Evolutionary conservation across 371 early-diverging fungal species (phyloP).

Genomic region (Circinella minor): DNA sequence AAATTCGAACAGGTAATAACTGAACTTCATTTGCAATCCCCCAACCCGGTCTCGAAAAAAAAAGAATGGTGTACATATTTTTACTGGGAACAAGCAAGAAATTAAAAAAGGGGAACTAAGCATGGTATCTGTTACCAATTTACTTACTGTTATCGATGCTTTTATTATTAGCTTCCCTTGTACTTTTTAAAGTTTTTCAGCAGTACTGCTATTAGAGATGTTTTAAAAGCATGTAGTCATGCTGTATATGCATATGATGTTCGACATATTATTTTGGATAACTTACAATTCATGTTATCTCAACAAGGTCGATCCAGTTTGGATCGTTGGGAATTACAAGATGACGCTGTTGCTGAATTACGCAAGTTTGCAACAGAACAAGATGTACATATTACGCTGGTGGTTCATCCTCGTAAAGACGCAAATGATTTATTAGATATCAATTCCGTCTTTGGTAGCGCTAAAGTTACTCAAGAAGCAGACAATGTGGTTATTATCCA

Average conservation of each 20-base stretch:
- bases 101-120: not conserved
- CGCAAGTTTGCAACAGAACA: conserved; percentile 74
- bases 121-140: too few species aligned
- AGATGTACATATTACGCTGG: conserved; percentile 78
- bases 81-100: not conserved
- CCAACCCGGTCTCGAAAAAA: too few species aligned
- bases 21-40: not conserved
- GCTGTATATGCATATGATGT: conserved; percentile 77
- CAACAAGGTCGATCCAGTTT: conserved; percentile 62
- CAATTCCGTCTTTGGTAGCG: conserved; percentile 78
- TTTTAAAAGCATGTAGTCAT: conserved; percentile 73
- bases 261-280: conserved; percentile 77
- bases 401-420: conserved; percentile 80
- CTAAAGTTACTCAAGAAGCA: conserved; percentile 84
- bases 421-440: conserved; percentile 62
- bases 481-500: conserved; percentile 83
- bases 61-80: not conserved
- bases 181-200: conserved; percentile 83
- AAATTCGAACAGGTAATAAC: conserved; percentile 64
- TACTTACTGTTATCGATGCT: not conserved
- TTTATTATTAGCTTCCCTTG: conserved; percentile 59
- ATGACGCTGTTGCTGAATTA: conserved; percentile 69
- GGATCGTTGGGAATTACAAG: conserved; percentile 79
- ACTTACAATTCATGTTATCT: conserved; percentile 82
- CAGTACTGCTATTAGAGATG: conserved; percentile 68